Conservation (phyloP, 495 filamentous ascomycete genomes). For the Chaetomium fimeti region DNA sequence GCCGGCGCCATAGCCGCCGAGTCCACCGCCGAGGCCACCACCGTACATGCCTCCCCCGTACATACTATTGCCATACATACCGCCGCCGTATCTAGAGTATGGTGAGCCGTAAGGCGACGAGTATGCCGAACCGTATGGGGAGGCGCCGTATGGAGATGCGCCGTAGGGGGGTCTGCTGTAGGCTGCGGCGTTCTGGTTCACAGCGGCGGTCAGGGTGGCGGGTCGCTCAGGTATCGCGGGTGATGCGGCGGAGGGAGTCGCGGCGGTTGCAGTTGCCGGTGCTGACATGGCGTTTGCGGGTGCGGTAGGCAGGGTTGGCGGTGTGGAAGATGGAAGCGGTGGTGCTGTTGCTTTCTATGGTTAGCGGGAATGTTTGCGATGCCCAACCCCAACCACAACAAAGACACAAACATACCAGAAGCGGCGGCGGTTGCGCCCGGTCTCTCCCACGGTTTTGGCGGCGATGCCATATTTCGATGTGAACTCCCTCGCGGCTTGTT, state of each 20-base stretch:
- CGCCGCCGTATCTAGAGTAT: slow-evolving; percentile 46
- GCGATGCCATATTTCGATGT: slow-evolving; percentile 59
- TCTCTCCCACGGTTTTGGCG: slow-evolving; percentile 95
- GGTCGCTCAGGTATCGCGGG: slow-evolving; percentile 82
- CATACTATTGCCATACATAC: slow-evolving; percentile 53
- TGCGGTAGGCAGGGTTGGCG: slow-evolving; percentile 37
- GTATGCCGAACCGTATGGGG: slow-evolving; percentile 58
- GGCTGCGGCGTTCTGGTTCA: slow-evolving; percentile 78
- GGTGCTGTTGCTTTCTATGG: slow-evolving; percentile 41
- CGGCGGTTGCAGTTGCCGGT: slow-evolving; percentile 34
- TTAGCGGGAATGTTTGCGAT: slow-evolving; percentile 3
- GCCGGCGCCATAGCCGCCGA: slow-evolving; percentile 43
- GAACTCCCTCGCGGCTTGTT: not conserved
- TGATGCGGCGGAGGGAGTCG: slow-evolving; percentile 42
- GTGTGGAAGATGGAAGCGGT: slow-evolving; percentile 36
- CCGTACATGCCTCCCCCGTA: slow-evolving; percentile 66
- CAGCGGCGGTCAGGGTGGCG: slow-evolving; percentile 68
- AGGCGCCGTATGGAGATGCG: slow-evolving; percentile 40
- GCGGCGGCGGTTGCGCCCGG: slow-evolving; percentile 60
- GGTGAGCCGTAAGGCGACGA: slow-evolving; percentile 49
- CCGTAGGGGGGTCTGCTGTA: slow-evolving; percentile 55
- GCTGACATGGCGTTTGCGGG: slow-evolving; percentile 55
- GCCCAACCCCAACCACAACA: not conserved
- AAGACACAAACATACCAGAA: slow-evolving; percentile 43
- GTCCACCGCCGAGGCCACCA: slow-evolving; percentile 43